Evolutionary conservation across 768 basidiomycete species (phyloP).

Genomic region (Pleurotus tuoliensis): DNA sequence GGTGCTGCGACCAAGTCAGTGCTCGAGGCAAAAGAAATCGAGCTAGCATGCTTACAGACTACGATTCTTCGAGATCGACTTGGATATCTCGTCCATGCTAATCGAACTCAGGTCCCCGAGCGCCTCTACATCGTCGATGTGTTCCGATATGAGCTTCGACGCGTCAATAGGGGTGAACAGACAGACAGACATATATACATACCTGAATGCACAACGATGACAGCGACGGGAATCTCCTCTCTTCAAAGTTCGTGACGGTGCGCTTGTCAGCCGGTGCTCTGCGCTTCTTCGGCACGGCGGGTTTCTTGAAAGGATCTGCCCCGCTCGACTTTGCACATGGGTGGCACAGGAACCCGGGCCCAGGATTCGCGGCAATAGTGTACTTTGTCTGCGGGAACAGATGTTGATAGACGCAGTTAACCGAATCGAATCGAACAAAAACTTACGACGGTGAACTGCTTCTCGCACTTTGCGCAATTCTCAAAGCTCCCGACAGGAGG

Average conservation of each 20-base stretch:
- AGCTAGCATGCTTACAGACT: constrained; percentile 58
- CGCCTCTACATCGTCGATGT: constrained; percentile 87
- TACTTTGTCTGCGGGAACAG: constrained; percentile 68
- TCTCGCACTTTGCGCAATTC: constrained; percentile 75
- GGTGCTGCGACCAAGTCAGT: constrained; percentile 43
- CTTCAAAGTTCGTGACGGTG: constrained; percentile 44
- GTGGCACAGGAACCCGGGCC: constrained; percentile 81
- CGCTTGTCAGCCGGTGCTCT: constrained; percentile 64
- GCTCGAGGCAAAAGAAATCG: not conserved
- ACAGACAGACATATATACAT: constrained; percentile 10
- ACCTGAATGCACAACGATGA: constrained; percentile 82
- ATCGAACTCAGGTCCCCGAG: constrained; percentile 83
- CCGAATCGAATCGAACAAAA: no score
- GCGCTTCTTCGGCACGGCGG: constrained; percentile 55
- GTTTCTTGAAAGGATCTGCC: constrained; percentile 83
- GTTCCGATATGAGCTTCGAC: constrained; percentile 69
- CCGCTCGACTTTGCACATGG: constrained; percentile 77
- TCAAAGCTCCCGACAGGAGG: constrained; percentile 78
- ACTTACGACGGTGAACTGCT: constrained; percentile 86
- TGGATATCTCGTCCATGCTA: constrained; percentile 83
- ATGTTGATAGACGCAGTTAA: not conserved
- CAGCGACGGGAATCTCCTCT: constrained; percentile 47
- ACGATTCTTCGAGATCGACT: constrained; percentile 76
- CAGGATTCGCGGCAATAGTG: constrained; percentile 68
- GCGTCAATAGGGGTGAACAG: not conserved